phyloP scores from a whole-genome alignment of 2,329 filamentous ascomycete genomes.

The Ceratocystis alfenasii region DNA sequence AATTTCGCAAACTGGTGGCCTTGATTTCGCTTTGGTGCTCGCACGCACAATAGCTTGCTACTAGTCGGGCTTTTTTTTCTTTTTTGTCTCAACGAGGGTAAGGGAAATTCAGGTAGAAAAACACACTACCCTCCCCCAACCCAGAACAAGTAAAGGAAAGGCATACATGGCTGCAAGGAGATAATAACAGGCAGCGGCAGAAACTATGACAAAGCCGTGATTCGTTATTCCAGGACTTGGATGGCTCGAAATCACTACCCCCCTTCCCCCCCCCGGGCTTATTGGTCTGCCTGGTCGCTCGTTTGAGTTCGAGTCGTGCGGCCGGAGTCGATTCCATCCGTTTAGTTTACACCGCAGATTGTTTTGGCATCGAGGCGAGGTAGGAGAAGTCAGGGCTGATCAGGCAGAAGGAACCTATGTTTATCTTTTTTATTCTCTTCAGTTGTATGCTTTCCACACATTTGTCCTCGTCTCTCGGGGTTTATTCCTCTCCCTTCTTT shows the following conservation, averaged over 20 bases:
- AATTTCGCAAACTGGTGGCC: constrained; percentile 5
- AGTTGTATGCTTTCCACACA: not conserved
- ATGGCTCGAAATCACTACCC: not conserved
- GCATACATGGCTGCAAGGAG: too few relatives aligned
- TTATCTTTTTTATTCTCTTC: not conserved
- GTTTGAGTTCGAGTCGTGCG: constrained; percentile 8
- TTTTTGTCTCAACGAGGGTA: not conserved
- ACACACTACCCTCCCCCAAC: too few relatives aligned
- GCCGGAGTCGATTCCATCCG: constrained; percentile 1
- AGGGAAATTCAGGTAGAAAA: not conserved
- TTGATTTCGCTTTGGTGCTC: constrained; percentile 5
- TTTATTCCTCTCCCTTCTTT: not conserved
- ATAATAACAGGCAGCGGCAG: too few relatives aligned
- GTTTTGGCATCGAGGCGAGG: constrained; percentile 8
- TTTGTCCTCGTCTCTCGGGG: not conserved
- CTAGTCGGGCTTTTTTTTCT: constrained; percentile 2
- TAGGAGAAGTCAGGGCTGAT: not conserved
- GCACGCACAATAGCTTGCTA: constrained; percentile 13
- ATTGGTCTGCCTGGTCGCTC: not conserved
- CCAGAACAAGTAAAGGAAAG: too few relatives aligned
- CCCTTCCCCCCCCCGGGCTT: not conserved
- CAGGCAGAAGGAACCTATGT: not conserved
- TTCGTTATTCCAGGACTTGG: too few relatives aligned
- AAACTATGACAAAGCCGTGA: too few relatives aligned
- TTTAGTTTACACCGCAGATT: constrained; percentile 7